Base-by-base conservation (phyloP, 345 rosid species). In the Citrus unshiu region DNA sequence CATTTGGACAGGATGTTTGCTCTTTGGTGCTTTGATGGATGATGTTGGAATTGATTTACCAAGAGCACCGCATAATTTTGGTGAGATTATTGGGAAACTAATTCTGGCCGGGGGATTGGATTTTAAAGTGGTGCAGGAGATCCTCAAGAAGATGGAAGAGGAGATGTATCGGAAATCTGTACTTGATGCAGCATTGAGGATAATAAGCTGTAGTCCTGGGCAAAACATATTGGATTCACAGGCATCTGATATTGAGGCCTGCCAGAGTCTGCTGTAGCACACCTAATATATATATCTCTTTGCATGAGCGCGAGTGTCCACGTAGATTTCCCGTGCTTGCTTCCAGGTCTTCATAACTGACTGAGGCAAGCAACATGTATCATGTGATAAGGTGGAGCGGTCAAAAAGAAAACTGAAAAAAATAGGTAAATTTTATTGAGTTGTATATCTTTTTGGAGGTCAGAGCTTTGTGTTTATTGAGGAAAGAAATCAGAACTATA, bases 1-100 rank as follows among this genome's bases (percentile, higher is more conserved):
- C 81, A 21, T 93, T 6, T 87, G 80, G 70, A 84, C 85, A 5
- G 99, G 98, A 32, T 92, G 95, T 80, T 27, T 92, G 82, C 88
- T 88, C 8, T 95, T 89, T 46, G 94, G 90, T 25, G 85, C 91
- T 2, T 80, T 83, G 91, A 73, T 95, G 72, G 97, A 95, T 82
- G 98, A 95, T 70, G 73, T 93, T n/a, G 97, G 87, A 19, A 92
- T 95, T 32, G 99, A 95, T 80, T 81, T 90, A 32, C 99, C 98
- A 0, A 93, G 83, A 75, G 99, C 98, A 1, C 98, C 95, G 4
- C 78, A 78, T 76, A 85, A 87, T 81, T 96, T 92, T 79, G 97
- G 97, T 39, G 92, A 90, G 81, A 86, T 96, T 46, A 67, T 94
- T 2, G 98, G 97, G 73, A 84, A 84, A 75, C 84, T 96, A 39